Percentiles rank a stretch among this genome's conserved stretches.
Evolutionary conservation across 2,329 filamentous ascomycete species (phyloP).

Genomic region (Colletotrichum sp.): DNA sequence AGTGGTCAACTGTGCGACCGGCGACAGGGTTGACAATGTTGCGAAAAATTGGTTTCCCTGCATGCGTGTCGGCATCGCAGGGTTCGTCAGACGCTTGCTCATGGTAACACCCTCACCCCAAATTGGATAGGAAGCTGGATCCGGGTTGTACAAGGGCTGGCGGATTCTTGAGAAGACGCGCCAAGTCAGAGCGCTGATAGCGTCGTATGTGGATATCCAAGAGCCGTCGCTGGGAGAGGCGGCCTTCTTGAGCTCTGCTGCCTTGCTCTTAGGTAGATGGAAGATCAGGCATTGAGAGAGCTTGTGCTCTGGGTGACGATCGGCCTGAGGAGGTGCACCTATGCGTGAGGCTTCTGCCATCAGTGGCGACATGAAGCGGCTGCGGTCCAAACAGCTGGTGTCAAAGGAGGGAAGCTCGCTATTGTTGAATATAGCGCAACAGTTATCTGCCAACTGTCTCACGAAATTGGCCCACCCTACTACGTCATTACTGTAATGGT

Average conservation of each 20-base stretch:
- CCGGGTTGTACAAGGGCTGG: slow-evolving; percentile 35
- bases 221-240: slow-evolving; percentile 35
- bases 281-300: slow-evolving; percentile 37
- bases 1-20: slow-evolving; percentile 32
- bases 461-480: slow-evolving; percentile 44
- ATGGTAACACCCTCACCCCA: slow-evolving; percentile 46
- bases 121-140: slow-evolving; percentile 29
- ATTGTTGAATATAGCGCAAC: slow-evolving; percentile 34
- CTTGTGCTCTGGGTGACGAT: slow-evolving; percentile 33
- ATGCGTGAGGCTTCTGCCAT: slow-evolving; percentile 30
- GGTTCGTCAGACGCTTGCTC: slow-evolving; percentile 37
- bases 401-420: slow-evolving; percentile 38
- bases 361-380: slow-evolving; percentile 33
- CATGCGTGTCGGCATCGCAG: slow-evolving; percentile 34
- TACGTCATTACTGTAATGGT: slow-evolving; percentile 48
- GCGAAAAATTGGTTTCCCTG: slow-evolving; percentile 40
- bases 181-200: slow-evolving; percentile 45
- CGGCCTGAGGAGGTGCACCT: slow-evolving; percentile 31
- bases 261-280: slow-evolving; percentile 48
- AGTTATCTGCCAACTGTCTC: slow-evolving; percentile 49
- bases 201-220: slow-evolving; percentile 53
- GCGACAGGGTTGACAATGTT: slow-evolving; percentile 27
- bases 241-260: slow-evolving; percentile 40
- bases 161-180: slow-evolving; percentile 40
- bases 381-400: slow-evolving; percentile 36